Base-by-base conservation (phyloP, 1,284 basidiomycete species). In the Sanguinoderma infundibulare region DNA sequence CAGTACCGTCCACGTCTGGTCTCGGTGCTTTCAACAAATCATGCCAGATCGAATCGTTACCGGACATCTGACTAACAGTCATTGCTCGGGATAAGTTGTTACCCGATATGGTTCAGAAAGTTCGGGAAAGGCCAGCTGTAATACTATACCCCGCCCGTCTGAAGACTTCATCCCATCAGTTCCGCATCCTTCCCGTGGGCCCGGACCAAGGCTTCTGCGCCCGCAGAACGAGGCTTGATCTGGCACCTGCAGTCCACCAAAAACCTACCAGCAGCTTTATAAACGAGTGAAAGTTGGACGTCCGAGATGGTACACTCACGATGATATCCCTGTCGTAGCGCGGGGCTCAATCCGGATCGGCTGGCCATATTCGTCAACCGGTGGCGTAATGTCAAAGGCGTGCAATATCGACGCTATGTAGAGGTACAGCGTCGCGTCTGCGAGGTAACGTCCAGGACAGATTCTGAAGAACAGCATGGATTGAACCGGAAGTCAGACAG, bases 251-350 rank as follows among this genome's bases (percentile, higher is more conserved):
- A 40, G 39, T 53, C 44, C 20, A 35, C 30, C 26, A 58, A n/a
- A n/a, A 30, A 51, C 12, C 46, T 57, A n/a, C n/a, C n/a, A n/a
- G n/a, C n/a, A n/a, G n/a, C n/a, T n/a, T n/a, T n/a, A n/a, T n/a
- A n/a, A n/a, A n/a, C n/a, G n/a, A n/a, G n/a, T n/a, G n/a, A n/a
- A n/a, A n/a, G n/a, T n/a, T n/a, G n/a, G n/a, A n/a, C n/a, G n/a
- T n/a, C n/a, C n/a, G n/a, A n/a, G n/a, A n/a, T 35, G 34, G 26
- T n/a, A 17, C 26, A 32, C 46, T 30, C 36, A 39, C 42, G 30
- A 34, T 22, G 17, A 22, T 10, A n/a, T 49, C 58, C 69, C 49
- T 52, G 73, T 39, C 35, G 46, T 28, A 15, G 24, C 24, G 24
- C 14, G 24, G 9, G 42, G 42, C 15, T 34, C n/a, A 30, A 60